Conservation (phyloP, 1,284 basidiomycete species). For the Ceratobasidium sp. region DNA sequence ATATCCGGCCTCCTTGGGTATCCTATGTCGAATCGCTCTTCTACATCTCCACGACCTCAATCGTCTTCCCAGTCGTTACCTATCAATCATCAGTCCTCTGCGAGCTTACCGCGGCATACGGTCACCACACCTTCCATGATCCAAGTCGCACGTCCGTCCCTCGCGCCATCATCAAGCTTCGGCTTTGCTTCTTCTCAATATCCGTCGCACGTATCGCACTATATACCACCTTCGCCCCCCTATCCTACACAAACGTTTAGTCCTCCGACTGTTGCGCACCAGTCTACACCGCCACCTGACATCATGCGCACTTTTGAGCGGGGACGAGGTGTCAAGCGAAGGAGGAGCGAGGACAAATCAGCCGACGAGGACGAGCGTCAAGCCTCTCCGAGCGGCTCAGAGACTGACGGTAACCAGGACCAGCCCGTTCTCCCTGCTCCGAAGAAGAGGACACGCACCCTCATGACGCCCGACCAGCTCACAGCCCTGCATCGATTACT, state of each 20-base stretch:
- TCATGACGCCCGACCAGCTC: slow-evolving; percentile 84
- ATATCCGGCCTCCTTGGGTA: slow-evolving; percentile 21
- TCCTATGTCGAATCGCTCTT: slow-evolving; percentile 37
- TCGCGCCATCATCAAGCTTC: slow-evolving; percentile 4
- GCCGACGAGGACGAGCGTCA: slow-evolving; percentile 23
- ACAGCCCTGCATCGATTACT: slow-evolving; percentile 80
- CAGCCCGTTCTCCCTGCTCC: slow-evolving; percentile 33
- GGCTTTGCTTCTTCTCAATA: not conserved
- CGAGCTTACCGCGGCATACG: not conserved
- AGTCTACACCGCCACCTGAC: slow-evolving; percentile 28
- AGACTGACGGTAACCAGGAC: slow-evolving; percentile 9
- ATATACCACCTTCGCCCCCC: not conserved
- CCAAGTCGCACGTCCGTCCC: slow-evolving; percentile 24
- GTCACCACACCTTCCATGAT: slow-evolving; percentile 17
- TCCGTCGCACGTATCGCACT: not conserved
- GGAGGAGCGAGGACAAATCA: slow-evolving; percentile 9
- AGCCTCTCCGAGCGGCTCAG: slow-evolving; percentile 22
- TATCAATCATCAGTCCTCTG: not conserved
- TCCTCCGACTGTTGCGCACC: not conserved
- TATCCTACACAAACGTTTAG: not conserved
- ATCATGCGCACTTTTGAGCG: slow-evolving; percentile 20
- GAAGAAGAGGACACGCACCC: slow-evolving; percentile 65
- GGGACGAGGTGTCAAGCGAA: slow-evolving; percentile 15
- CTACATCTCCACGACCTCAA: slow-evolving; percentile 10
- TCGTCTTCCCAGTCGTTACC: slow-evolving; percentile 1